A percentile compares a stretch with the other conserved stretches of the same genome.
phyloP scores from a whole-genome alignment of 2,329 filamentous ascomycete species.

The Botrytis aclada region DNA sequence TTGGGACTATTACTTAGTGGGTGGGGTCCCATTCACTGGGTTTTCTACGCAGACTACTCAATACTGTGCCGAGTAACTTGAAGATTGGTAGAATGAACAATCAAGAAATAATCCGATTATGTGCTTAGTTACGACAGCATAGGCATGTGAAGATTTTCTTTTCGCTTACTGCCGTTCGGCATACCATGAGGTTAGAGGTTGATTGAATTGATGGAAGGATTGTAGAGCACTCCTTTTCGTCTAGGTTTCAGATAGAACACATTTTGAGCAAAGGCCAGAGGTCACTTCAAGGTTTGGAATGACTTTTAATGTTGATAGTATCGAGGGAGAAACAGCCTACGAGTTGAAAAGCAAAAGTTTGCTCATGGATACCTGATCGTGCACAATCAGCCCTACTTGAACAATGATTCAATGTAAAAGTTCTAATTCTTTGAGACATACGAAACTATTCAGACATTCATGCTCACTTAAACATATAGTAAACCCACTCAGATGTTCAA shows the following conservation, averaged over 20 bases:
- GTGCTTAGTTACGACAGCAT: too few relatives aligned
- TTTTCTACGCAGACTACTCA: too few relatives aligned
- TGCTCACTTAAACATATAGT: neutral
- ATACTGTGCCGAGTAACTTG: fast-evolving
- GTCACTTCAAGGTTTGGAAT: neutral
- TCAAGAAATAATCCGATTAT: neutral
- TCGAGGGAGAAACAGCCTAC: fast-evolving
- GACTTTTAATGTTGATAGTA: neutral
- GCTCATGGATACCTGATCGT: fast-evolving
- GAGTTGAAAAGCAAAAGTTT: neutral
- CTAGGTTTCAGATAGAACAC: fast-evolving
- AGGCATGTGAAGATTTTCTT: too few relatives aligned
- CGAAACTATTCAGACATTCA: neutral
- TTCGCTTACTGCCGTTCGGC: too few relatives aligned
- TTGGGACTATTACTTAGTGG: too few relatives aligned
- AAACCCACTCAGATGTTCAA: neutral
- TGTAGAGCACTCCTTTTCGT: fast-evolving
- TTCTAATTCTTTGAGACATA: neutral
- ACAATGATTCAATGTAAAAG: neutral
- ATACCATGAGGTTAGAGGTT: neutral
- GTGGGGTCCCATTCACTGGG: too few relatives aligned
- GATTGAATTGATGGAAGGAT: neutral
- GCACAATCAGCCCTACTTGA: too few relatives aligned
- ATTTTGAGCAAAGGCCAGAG: neutral
- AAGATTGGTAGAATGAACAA: neutral